Evolutionary conservation across 2,329 filamentous ascomycete genomes (phyloP).

Genomic region (Fusarium papillatum): DNA sequence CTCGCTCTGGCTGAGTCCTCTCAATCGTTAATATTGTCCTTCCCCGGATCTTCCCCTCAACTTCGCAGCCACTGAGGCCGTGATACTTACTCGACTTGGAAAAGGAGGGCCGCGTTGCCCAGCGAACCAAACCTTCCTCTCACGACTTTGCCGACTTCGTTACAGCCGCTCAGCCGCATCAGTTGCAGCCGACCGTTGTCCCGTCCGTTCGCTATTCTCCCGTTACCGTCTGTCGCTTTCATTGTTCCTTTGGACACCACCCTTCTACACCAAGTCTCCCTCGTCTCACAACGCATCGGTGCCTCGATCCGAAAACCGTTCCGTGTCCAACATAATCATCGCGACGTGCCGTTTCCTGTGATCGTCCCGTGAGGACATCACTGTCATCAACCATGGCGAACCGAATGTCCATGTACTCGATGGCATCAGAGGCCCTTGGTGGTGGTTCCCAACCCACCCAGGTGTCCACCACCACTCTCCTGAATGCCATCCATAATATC

Average conservation of each 20-base stretch:
- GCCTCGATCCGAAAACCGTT: slow-evolving; percentile 21
- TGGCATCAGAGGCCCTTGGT: slow-evolving; percentile 73
- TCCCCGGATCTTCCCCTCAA: slow-evolving; percentile 21
- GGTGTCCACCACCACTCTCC: slow-evolving; percentile 91
- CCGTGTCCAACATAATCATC: slow-evolving; percentile 28
- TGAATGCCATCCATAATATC: slow-evolving; percentile 92
- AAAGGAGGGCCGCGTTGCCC: slow-evolving; percentile 48
- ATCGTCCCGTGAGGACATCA: slow-evolving; percentile 56
- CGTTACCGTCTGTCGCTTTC: slow-evolving; percentile 25
- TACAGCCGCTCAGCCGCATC: slow-evolving; percentile 28
- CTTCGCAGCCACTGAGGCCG: slow-evolving; percentile 25
- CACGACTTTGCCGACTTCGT: slow-evolving; percentile 29
- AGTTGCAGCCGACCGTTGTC: slow-evolving; percentile 16
- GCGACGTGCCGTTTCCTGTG: slow-evolving; percentile 44
- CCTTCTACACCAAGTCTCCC: slow-evolving; percentile 10
- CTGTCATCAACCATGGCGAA: slow-evolving; percentile 65
- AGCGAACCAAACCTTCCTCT: slow-evolving; percentile 43
- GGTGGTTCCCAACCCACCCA: slow-evolving; percentile 77
- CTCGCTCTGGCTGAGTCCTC: slow-evolving; percentile 69
- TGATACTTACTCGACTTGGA: slow-evolving; percentile 36
- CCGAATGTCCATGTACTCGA: slow-evolving; percentile 78
- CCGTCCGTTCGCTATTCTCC: slow-evolving; percentile 33
- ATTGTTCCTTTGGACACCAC: slow-evolving; percentile 10
- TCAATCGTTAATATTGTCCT: slow-evolving; percentile 52
- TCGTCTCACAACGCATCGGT: slow-evolving; percentile 20